Conservation (phyloP, 495 filamentous ascomycete genomes). For the Trichocladium antarcticum region DNA sequence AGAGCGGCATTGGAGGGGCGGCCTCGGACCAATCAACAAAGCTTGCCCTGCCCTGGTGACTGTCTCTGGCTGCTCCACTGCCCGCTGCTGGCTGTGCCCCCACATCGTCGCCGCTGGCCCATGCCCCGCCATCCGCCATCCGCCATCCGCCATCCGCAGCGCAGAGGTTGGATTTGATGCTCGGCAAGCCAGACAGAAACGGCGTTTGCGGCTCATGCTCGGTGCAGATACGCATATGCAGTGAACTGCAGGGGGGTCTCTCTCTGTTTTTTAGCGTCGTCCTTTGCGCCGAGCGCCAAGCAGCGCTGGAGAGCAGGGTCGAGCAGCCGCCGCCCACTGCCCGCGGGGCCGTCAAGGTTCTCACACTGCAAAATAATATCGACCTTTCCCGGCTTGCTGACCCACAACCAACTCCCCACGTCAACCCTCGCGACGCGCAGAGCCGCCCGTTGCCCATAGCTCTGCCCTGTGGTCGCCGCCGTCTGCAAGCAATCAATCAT, state of each 20-base stretch:
- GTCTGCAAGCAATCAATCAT: not conserved
- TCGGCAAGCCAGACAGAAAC: no score
- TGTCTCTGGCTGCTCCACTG: no score
- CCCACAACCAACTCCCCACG: constrained; percentile 7
- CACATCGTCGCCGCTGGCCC: not conserved
- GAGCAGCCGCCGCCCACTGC: no score
- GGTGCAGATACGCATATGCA: no score
- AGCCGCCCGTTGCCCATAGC: constrained; percentile 6
- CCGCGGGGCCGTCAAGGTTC: constrained; percentile 19
- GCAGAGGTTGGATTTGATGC: no score
- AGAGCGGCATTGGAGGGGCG: no score
- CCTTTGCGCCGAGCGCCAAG: no score
- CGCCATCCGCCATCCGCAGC: no score
- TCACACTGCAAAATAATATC: constrained; percentile 19
- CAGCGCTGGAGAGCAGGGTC: no score
- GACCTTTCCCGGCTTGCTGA: constrained; percentile 2
- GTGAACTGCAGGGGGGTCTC: no score
- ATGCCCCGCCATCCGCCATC: not conserved
- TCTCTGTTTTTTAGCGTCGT: no score
- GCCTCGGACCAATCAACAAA: not conserved
- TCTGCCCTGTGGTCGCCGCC: not conserved
- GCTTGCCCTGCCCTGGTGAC: not conserved
- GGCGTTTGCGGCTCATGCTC: no score
- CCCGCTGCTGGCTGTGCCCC: not conserved
- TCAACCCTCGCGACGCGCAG: not conserved